A percentile compares a stretch with the other conserved stretches of the same genome.
phyloP scores from a whole-genome alignment of 495 filamentous ascomycete genomes.

The Hypoxylon intermedium region DNA sequence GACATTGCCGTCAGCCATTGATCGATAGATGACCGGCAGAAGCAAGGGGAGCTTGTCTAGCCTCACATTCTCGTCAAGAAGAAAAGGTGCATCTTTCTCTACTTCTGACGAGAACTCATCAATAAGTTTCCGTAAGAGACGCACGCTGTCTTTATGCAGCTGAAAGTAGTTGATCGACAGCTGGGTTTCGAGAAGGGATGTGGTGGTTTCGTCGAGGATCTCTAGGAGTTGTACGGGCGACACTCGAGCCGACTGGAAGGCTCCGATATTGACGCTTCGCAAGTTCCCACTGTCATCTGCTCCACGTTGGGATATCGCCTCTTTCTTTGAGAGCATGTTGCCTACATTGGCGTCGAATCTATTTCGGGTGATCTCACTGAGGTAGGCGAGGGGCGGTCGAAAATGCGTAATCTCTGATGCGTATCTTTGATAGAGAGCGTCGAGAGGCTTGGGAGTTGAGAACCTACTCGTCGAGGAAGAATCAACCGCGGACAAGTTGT shows the following conservation, averaged over 20 bases:
- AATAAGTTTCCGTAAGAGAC: background rate
- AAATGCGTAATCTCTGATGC: background rate
- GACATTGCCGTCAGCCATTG: background rate
- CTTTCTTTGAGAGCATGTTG: background rate
- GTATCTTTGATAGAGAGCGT: constrained; percentile 1
- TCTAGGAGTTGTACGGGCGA: constrained; percentile 34
- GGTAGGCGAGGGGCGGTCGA: background rate
- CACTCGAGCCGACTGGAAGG: too few relatives aligned
- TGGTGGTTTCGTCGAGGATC: constrained; percentile 31
- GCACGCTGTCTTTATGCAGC: constrained; percentile 20
- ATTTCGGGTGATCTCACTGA: constrained; percentile 3
- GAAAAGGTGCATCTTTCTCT: background rate
- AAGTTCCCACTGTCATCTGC: background rate
- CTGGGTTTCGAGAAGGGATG: constrained; percentile 34
- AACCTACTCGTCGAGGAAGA: background rate
- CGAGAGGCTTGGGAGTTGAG: background rate
- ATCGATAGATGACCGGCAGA: background rate
- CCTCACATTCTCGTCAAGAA: background rate
- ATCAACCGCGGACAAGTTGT: background rate
- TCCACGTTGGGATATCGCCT: background rate
- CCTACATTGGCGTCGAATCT: background rate
- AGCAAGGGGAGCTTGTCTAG: background rate
- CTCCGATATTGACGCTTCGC: too few relatives aligned
- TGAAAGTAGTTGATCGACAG: constrained; percentile 35
- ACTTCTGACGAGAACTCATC: constrained; percentile 3